A percentile compares a stretch with the other conserved stretches of the same genome.
These are phyloP conservation scores for Corrigiola litoralis DNA, from an alignment of 179 eudicot species.

Conservation along the genomic window DNA sequence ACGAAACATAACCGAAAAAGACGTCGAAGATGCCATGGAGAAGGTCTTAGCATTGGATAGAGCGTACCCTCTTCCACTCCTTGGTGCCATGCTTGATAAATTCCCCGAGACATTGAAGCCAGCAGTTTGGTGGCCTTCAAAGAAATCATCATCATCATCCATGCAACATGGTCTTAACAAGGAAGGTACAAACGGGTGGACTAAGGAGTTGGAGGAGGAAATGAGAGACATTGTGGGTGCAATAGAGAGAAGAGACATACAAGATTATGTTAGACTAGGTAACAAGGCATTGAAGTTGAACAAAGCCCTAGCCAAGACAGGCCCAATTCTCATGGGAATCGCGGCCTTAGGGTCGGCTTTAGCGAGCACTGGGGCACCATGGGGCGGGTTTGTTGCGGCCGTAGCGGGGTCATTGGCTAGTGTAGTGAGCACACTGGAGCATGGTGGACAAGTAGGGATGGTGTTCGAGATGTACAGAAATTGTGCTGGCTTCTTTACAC, in stretches of 20 bases:
- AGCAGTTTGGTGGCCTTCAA: conserved; percentile 40
- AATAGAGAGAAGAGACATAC: conserved; percentile 34
- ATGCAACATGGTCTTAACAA: background rate
- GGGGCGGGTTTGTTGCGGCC: conserved; percentile 32
- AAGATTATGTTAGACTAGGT: conserved; percentile 44
- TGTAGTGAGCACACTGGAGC: conserved; percentile 46
- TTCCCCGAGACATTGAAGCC: conserved; percentile 38
- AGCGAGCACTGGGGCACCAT: conserved; percentile 25
- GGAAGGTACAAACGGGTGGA: conserved; percentile 41
- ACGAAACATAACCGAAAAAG: background rate
- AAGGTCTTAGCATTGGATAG: conserved; percentile 42
- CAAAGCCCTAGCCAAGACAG: conserved; percentile 40
- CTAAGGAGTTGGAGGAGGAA: conserved; percentile 39
- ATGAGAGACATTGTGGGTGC: conserved; percentile 35
- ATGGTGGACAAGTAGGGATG: conserved; percentile 80
- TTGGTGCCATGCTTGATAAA: conserved; percentile 49
- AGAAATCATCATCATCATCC: background rate
- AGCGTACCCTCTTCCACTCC: conserved; percentile 46
- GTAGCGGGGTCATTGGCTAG: conserved; percentile 41
- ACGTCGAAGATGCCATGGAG: conserved; percentile 33
- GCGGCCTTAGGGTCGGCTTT: conserved; percentile 49
- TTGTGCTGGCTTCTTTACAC: conserved; percentile 52
- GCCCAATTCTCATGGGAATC: conserved; percentile 47
- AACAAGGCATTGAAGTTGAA: conserved; percentile 48
- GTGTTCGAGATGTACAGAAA: conserved; percentile 67